These are phyloP conservation scores for Rhizoctonia solani DNA, from an alignment of 1,284 basidiomycete genomes.

Conservation along the genomic window DNA sequence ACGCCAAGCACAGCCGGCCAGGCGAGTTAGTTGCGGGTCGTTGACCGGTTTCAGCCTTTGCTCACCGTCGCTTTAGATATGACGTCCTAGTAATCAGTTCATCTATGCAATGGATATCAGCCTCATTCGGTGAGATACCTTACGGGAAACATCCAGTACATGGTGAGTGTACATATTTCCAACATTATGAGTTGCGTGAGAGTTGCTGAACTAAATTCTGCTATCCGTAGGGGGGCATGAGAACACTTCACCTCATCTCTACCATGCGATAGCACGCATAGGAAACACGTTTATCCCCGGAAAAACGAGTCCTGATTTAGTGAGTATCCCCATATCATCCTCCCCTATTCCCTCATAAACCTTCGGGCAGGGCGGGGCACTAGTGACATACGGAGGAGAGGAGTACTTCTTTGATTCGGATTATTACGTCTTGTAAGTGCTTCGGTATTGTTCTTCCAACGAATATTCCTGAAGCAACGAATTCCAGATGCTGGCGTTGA, in stretches of 20 bases:
- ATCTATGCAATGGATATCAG: conserved; percentile 29
- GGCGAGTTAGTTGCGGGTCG: conserved; percentile 6
- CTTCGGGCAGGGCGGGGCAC: conserved; percentile 29
- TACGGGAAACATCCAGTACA: conserved; percentile 8
- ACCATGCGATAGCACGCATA: conserved; percentile 33
- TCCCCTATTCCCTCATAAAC: conserved; percentile 22
- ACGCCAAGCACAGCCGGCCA: conserved; percentile 1
- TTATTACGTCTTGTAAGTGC: conserved; percentile 29
- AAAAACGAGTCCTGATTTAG: conserved; percentile 30
- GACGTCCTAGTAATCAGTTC: conserved; percentile 29
- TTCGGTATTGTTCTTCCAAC: background rate
- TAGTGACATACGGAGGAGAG: conserved; percentile 19
- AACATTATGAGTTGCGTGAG: background rate
- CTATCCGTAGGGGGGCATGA: conserved; percentile 16
- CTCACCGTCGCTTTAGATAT: background rate
- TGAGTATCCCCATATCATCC: conserved; percentile 15
- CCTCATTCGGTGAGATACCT: conserved; percentile 8
- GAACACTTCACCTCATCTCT: conserved; percentile 24
- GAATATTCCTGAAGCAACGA: no score
- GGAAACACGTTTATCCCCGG: conserved; percentile 32
- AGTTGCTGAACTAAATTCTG: conserved; percentile 1
- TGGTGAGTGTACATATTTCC: background rate
- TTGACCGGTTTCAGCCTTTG: conserved; percentile 5
- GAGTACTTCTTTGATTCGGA: conserved; percentile 33
- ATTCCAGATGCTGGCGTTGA: conserved; percentile 27